Base-by-base conservation (phyloP, 2,329 filamentous ascomycete species). In the Teratosphaeria nubilosa region DNA sequence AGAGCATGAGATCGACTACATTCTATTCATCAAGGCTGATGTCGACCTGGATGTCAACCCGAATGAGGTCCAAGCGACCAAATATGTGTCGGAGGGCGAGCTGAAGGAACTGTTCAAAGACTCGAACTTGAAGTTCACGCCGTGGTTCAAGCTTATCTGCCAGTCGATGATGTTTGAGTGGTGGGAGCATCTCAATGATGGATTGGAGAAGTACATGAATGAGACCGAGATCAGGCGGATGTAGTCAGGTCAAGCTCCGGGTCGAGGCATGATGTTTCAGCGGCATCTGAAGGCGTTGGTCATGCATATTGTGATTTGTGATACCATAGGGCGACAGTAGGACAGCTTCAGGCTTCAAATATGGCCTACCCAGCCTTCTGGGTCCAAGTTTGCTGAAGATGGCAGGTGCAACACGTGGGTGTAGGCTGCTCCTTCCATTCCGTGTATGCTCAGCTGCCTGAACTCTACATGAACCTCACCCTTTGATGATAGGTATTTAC, bases 121-220 rank as follows among this genome's bases (percentile, higher is more conserved):
- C 70, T 84, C 87, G 3, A 80, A 76, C 56, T 80, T 95, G 67
- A 88, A 86, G 68, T 97, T 97, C 75, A 99, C 94, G 0, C 94
- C 94, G 1, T 99, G 94, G 94, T 99, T 99, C 80, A 96, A 96
- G 81, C 86, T 99, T 66, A 97, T 99, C 70, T 99, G 94, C 81
- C 82, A 97, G 74, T 91, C 90, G 54, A 91, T 97, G 89, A 83
- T 99, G 50, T 99, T 95, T 69, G 87, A 96, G 74, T 99, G 94
- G 94, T 99, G 94, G 94, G 80, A 86, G 70, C 85, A 88, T 75
- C 82, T 97, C 58, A 86, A 94, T 66, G 78, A 82, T 25, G 88
- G 88, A 10, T 79, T 97, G 65, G 88, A 95, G 60, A 87, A 89
- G 76, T 96, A 92, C 76, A 82, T 84, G 75, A 86, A 90, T 71